A percentile compares a stretch with the other conserved stretches of the same genome.
phyloP scores from a whole-genome alignment of 1,284 basidiomycete species.

The Moniliophthora roreri region DNA sequence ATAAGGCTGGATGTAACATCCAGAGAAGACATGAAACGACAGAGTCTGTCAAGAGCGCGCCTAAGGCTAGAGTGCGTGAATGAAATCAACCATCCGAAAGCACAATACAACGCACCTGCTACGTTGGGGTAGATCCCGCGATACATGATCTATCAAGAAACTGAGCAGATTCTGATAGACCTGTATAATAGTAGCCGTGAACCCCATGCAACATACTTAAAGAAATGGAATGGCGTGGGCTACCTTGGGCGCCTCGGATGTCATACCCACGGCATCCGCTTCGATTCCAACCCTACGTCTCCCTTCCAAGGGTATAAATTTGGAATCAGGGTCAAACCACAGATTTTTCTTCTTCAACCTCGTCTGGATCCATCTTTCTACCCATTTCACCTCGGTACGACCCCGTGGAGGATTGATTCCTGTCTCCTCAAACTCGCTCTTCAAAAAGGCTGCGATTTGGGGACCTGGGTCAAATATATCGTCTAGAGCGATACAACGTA shows the following conservation, averaged over 20 bases:
- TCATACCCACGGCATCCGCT: neutral
- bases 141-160: neutral
- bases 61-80: constrained; percentile 12
- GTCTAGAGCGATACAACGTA: constrained; percentile 3
- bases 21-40: constrained; percentile 19
- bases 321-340: neutral
- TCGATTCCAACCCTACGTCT: neutral
- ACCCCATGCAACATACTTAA: neutral
- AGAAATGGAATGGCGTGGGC: too few species aligned
- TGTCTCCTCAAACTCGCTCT: constrained; percentile 7
- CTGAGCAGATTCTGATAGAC: neutral
- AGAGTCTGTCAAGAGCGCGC: constrained; percentile 13
- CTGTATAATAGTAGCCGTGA: neutral
- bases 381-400: constrained; percentile 8
- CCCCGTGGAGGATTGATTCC: too few species aligned
- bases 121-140: neutral
- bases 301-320: neutral
- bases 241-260: constrained; percentile 1
- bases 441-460: constrained; percentile 14
- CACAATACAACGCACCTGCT: neutral
- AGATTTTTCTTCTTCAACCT: constrained; percentile 12
- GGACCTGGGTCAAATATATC: constrained; percentile 5
- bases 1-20: constrained; percentile 21
- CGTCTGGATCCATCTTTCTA: constrained; percentile 12
- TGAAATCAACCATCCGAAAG: neutral